These are phyloP conservation scores for Boletus insuetus DNA, from an alignment of 768 basidiomycete species.

Conservation along the genomic window DNA sequence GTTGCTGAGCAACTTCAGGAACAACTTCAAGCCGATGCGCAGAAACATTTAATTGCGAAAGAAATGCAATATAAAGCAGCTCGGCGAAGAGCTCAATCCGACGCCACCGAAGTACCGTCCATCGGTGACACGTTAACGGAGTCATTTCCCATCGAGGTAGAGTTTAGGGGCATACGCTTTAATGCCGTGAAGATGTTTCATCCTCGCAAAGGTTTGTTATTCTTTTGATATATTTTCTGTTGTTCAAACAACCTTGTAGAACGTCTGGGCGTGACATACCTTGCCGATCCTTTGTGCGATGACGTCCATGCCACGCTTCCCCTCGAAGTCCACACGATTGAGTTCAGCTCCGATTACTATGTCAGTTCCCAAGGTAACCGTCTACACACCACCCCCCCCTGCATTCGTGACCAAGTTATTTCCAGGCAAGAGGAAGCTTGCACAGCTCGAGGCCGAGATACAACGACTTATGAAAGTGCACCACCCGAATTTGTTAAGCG, in stretches of 20 bases:
- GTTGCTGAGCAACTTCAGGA: conserved; percentile 60
- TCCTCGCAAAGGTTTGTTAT: conserved; percentile 56
- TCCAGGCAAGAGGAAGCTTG: conserved; percentile 65
- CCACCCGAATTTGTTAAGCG: conserved; percentile 62
- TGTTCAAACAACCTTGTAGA: conserved; percentile 36
- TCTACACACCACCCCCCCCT: not conserved
- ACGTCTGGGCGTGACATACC: conserved; percentile 62
- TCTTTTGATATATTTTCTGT: not conserved
- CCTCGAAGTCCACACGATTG: conserved; percentile 65
- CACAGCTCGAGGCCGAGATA: conserved; percentile 63
- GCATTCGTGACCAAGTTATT: not conserved
- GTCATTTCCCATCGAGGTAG: conserved; percentile 56
- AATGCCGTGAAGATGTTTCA: conserved; percentile 69
- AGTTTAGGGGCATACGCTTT: conserved; percentile 58
- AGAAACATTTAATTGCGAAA: conserved; percentile 47
- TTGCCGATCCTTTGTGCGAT: conserved; percentile 75
- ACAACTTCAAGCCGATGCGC: conserved; percentile 63
- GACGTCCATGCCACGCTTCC: conserved; percentile 55
- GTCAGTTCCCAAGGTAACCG: conserved; percentile 54
- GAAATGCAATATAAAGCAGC: conserved; percentile 49
- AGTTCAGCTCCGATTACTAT: conserved; percentile 71
- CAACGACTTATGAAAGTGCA: conserved; percentile 55
- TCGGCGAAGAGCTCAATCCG: conserved; percentile 65
- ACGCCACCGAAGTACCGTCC: conserved; percentile 62
- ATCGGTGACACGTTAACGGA: conserved; percentile 54